These are phyloP conservation scores for Penicillium sp. DNA, from an alignment of 2,329 filamentous ascomycete genomes.

Conservation along the genomic window DNA sequence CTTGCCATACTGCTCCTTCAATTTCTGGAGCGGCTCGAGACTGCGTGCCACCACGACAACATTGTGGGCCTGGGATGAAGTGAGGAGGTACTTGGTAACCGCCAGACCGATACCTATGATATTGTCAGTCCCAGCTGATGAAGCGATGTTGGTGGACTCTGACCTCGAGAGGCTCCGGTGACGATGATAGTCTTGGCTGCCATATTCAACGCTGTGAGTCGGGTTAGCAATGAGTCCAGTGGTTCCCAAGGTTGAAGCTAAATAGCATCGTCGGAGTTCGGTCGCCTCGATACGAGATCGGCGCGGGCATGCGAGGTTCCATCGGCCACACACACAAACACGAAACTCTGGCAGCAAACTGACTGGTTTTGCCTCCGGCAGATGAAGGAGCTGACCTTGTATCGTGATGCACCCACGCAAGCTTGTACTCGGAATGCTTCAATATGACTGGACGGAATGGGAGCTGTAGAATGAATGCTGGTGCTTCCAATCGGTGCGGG, in stretches of 20 bases:
- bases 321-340: neutral
- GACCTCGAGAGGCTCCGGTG: constrained; percentile 66
- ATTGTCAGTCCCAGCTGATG: constrained; percentile 3
- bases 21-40: constrained; percentile 53
- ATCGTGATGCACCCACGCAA: neutral
- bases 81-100: constrained; percentile 61
- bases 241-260: neutral
- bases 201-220: constrained; percentile 35
- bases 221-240: constrained; percentile 5
- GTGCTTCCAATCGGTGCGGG: constrained; percentile 12
- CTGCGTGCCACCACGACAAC: constrained; percentile 61
- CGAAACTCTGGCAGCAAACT: neutral
- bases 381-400: neutral
- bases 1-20: constrained; percentile 55
- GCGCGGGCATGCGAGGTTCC: neutral
- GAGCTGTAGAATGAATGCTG: neutral
- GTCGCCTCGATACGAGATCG: neutral
- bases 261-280: neutral
- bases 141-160: neutral
- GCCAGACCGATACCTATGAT: constrained; percentile 62
- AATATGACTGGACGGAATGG: neutral
- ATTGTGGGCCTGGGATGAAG: constrained; percentile 51
- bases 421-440: neutral
- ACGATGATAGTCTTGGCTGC: constrained; percentile 69
- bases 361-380: neutral